Conservation (phyloP, 2,329 filamentous ascomycete genomes). For the Nigrospora oryzae region DNA sequence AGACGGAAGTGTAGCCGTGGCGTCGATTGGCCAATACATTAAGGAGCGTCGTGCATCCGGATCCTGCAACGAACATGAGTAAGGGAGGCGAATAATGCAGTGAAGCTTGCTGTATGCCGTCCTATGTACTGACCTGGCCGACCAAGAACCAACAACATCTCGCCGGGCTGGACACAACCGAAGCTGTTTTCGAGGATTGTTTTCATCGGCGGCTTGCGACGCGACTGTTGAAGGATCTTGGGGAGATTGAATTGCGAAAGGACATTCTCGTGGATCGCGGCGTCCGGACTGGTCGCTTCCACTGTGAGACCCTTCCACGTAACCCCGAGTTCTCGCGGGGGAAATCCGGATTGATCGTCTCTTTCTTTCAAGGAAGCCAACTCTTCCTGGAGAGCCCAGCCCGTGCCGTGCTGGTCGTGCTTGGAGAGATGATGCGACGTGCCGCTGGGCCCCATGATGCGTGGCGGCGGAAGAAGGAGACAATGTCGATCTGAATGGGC, state of each 20-base stretch:
- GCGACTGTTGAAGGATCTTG: slow-evolving; percentile 41
- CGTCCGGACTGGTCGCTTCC: slow-evolving; percentile 50
- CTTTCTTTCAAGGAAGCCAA: slow-evolving; percentile 5
- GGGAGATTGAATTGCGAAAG: slow-evolving; percentile 49
- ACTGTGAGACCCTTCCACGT: slow-evolving; percentile 59
- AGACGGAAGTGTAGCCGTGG: slow-evolving; percentile 40
- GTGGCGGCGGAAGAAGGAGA: too few species aligned
- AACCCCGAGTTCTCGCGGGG: slow-evolving; percentile 46
- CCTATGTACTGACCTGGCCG: slow-evolving; percentile 24
- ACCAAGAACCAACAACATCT: slow-evolving; percentile 39
- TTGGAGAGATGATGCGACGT: background rate
- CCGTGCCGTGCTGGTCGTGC: background rate
- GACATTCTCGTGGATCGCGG: slow-evolving; percentile 58
- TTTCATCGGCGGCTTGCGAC: slow-evolving; percentile 39
- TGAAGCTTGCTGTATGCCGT: too few species aligned
- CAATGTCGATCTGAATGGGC: too few species aligned
- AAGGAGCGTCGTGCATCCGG: slow-evolving; percentile 43
- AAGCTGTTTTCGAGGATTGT: slow-evolving; percentile 3
- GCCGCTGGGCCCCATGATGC: too few species aligned
- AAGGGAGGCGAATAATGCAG: too few species aligned
- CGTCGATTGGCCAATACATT: slow-evolving; percentile 31
- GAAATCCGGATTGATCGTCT: slow-evolving; percentile 35
- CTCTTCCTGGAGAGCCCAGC: background rate
- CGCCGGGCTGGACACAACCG: slow-evolving; percentile 23
- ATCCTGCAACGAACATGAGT: slow-evolving; percentile 12